phyloP scores from a whole-genome alignment of 305 asterid genomes.

The Ajuga reptans region DNA sequence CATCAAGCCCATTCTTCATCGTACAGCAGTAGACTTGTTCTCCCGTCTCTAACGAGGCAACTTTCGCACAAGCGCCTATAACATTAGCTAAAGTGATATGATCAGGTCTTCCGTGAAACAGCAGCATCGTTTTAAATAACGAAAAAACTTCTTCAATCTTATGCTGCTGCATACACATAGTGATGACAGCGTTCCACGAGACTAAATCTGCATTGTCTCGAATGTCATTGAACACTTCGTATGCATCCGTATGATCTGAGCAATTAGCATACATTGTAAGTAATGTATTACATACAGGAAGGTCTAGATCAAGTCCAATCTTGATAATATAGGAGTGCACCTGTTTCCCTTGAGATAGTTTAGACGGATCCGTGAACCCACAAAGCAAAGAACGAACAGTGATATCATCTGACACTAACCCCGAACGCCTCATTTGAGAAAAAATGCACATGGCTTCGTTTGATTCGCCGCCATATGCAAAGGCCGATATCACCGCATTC shows the following conservation, averaged over 20 bases:
- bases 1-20: conserved; percentile 37
- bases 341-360: conserved; percentile 51
- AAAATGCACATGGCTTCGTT: conserved; percentile 43
- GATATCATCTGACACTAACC: conserved; percentile 44
- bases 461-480: conserved; percentile 44
- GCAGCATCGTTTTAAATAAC: conserved; percentile 43
- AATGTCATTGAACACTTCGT: conserved; percentile 39
- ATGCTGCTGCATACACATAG: conserved; percentile 42
- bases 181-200: conserved; percentile 66
- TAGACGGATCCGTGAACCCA: conserved; percentile 34
- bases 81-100: conserved; percentile 39
- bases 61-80: conserved; percentile 50
- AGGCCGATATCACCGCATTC: conserved; percentile 61
- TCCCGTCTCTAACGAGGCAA: conserved; percentile 49
- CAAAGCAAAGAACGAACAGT: conserved; percentile 63
- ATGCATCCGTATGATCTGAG: conserved; percentile 35
- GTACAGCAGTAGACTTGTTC: conserved; percentile 39
- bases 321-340: conserved; percentile 50
- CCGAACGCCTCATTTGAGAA: conserved; percentile 51
- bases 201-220: conserved; percentile 46
- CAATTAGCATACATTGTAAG: conserved; percentile 66
- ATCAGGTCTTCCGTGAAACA: conserved; percentile 42
- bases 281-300: conserved; percentile 58
- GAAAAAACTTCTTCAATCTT: conserved; percentile 40
- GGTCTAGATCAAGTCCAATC: conserved; percentile 34